Base-by-base conservation (phyloP, 805 yeast genomes). In the Saccharomycopsis fibuligera region DNA sequence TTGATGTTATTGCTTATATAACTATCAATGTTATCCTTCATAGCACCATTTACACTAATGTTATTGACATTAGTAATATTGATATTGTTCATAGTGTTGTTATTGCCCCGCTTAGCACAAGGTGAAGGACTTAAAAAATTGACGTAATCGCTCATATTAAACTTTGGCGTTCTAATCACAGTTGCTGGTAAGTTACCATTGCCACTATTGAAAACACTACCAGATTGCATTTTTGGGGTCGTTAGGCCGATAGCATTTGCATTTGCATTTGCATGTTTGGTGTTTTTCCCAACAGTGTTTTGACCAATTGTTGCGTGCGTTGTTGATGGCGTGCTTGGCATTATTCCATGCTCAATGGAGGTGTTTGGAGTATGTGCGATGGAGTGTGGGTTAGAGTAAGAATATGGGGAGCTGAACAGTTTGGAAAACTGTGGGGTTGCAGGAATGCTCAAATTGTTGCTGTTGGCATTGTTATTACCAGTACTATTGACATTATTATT, bases 131-230 rank as follows among this genome's bases (percentile, higher is more conserved):
- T 80, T 60, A 82, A 81, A 54, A 84, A 73, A 60, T 86, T 83
- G 35, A 87, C 83, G 61, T 85, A 86, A 61, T 86, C 96, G 60
- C 79, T 81, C 81, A 86, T 78, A 63, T 86, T 86, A 67, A 86
- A 86, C 2, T 83, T 84, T 1, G 83, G 83, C 0, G 86, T 83
- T 55, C 65, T 64, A 12, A 52, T 27, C 6, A 51, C 37, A 10
- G 53, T 45, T 8, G 49, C 17, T 17, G 51, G 35, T 19, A 48
- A 48, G 33, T 57, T 58, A 3, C 57, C 58, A 24, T 31, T 38
- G 33, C 23, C 27, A 39, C 55, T 43, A n/a, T n/a, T n/a, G 27
- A 57, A 44, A n/a, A 58, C 51, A 44, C 57, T 14, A 2, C 31
- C 17, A 1, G 45, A 39, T 23, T 45, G 42, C 21, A 33, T 57